Conservation (phyloP, 495 filamentous ascomycete species). For the Trichoderma gamsii region DNA sequence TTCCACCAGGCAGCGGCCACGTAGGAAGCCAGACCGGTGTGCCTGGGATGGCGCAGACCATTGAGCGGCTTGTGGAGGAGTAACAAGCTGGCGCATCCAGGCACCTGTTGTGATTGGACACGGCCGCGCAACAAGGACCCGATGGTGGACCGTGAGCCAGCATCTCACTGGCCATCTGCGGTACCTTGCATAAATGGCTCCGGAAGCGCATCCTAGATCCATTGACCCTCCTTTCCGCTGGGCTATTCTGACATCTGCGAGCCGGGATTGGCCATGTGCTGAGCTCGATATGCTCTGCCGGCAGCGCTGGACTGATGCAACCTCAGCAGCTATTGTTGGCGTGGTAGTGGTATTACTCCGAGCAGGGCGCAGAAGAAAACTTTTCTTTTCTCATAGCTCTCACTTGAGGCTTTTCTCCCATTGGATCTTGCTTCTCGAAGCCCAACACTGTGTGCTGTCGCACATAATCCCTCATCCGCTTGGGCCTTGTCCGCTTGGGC, state of each 20-base stretch:
- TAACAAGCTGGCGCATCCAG: conserved; percentile 1
- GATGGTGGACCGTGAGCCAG: neutral
- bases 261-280: conserved; percentile 13
- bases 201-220: conserved; percentile 10
- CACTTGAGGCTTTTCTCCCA: conserved; percentile 1
- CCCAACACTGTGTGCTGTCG: neutral
- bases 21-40: neutral
- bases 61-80: conserved; percentile 5
- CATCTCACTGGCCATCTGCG: conserved; percentile 11
- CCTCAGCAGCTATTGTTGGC: neutral
- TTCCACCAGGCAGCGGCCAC: conserved; percentile 7
- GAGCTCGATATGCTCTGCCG: neutral
- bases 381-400: neutral
- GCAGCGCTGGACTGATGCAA: conserved; percentile 1
- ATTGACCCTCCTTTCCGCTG: conserved; percentile 12
- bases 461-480: conserved; percentile 6
- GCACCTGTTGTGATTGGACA: conserved; percentile 7
- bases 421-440: neutral
- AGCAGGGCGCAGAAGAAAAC: neutral
- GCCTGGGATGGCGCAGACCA: conserved; percentile 10
- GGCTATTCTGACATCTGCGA: conserved; percentile 5
- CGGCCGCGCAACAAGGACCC: conserved; percentile 3
- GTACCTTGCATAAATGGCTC: conserved; percentile 13
- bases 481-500: neutral
- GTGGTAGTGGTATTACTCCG: neutral